Evolutionary conservation across 179 eudicot species (phyloP), one percentile per base, ranked within the genome.

Genomic region (Silene noctiflora): DNA sequence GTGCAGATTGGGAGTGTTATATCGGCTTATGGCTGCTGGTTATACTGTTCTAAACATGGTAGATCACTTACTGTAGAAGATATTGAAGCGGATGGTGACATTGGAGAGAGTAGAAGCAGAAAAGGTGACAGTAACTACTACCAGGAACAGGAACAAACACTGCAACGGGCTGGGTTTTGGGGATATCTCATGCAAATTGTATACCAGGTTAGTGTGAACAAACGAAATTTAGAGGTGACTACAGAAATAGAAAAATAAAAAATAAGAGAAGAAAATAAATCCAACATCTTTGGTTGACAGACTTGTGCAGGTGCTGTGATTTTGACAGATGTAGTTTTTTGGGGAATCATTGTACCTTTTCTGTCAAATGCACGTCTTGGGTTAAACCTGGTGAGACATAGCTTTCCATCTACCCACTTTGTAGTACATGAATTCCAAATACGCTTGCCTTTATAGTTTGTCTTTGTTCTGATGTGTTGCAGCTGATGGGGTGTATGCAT

Each of bases 401-500:
- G 10, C 35, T 62, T 55, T 42, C 27, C 70, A n/a, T 64, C 25
- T 59, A 4, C 13, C 1, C 27, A 1, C 4, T 27, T n/a, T 48
- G 8, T 31, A 17, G 19, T 22, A 46, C 33, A 11, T 46, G 4
- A 19, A 25, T 14, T 29, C 62, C 21, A 12, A 48, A 17, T 21
- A 64, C 4, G 29, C 16, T 14, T 1, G 9, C 59, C 4, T 10
- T 27, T 17, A 35, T 39, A 2, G 19, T 13, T 2, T 42, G 3
- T 51, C 9, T 2, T 44, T 10, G 14, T 44, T 22, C 6, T 72
- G 33, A 29, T 29, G 76, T 72, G 42, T 76, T 79, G 51, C 90
- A 93, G 96, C 70, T 89, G 82, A 91, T 89, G 76, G 94, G 88
- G 51, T 83, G 83, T 81, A 87, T 90, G 86, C 96, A 93, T 80